Conservation (phyloP, 163 green algal genomes). For the Chloromonas sp. region DNA sequence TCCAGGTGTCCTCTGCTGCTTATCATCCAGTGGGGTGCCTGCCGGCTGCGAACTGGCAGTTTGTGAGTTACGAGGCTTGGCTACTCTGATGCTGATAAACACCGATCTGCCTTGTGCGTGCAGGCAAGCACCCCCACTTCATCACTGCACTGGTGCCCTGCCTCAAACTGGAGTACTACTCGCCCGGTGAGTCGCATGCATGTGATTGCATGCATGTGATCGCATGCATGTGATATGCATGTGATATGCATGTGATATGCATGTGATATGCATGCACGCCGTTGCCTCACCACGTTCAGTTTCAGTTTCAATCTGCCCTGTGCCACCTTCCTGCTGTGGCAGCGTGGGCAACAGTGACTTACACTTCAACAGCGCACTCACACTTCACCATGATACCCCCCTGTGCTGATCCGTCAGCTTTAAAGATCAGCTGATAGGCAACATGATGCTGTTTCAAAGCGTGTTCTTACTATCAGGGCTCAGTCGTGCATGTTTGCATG, state of each 20-base stretch:
- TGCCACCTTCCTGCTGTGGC: not conserved
- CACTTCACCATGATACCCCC: no score
- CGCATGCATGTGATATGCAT: not conserved
- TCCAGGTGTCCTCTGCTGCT: no score
- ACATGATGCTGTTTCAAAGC: no score
- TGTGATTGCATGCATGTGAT: not conserved
- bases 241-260: no score
- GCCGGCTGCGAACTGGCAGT: no score
- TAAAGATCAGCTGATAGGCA: no score
- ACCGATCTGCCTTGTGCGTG: slow-evolving; percentile 3
- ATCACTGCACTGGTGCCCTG: slow-evolving; percentile 32
- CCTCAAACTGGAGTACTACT: slow-evolving; percentile 36
- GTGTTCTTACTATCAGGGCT: not conserved
- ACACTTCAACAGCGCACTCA: no score
- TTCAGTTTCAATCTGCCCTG: not conserved
- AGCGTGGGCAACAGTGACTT: not conserved
- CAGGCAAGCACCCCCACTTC: slow-evolving; percentile 39
- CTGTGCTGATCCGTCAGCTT: no score
- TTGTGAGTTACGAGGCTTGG: no score
- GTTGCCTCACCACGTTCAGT: not conserved
- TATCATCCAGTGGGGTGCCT: no score
- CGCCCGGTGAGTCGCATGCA: slow-evolving; percentile 9
- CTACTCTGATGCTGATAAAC: no score
- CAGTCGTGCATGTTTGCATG: not conserved
- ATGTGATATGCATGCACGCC: no score